Base-by-base conservation (phyloP, 2,329 filamentous ascomycete species). In the Diaporthe nobilis region DNA sequence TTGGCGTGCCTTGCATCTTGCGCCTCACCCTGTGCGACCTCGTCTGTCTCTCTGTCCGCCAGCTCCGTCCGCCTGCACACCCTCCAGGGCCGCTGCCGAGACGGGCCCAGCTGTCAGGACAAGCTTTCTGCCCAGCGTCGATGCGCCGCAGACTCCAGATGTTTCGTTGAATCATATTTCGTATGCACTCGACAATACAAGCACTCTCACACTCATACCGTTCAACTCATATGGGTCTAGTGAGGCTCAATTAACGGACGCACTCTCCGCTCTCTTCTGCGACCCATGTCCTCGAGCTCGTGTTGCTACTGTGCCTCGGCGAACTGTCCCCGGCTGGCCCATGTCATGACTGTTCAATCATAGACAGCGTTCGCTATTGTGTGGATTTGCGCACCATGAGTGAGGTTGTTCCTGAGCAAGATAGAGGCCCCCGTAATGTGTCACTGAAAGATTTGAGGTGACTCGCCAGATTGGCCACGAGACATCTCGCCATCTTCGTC, bases 61-160 rank as follows among this genome's bases (percentile, higher is more conserved):
- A 39, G 28, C 44, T 37, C 63, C 47, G 47, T 49, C 22, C 58
- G 37, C n/a, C 37, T 58, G 55, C 53, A 34, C 28, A 17, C 53
- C 53, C 7, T 8, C 22, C n/a, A 28, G 22, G 37, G 60, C 28
- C 39, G n/a, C 60, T 63, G 60, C 60, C 60, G 39, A 63, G 60
- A 31, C 60, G 60, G 39, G 44, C 63, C 44, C 63, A 68, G 63
- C 63, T 67, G 44, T 67, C 63, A 67, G 47, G 63, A 49, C 65
- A 68, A 68, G 65, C 65, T 68, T 68, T 68, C 65, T 28, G 65
- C 65, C 65, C 65, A 68, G 65, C 31, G 25, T 22, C 61, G 28
- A 34, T 25, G 44, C 12, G 44, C 61, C 61, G 17, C 42, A n/a
- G 42, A 67, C 28, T 49, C 44, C 22, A 65, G 25, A 47, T 22